These are phyloP conservation scores for Colletotrichum caudatum DNA, from an alignment of 2,329 filamentous ascomycete species.

Conservation along the genomic window DNA sequence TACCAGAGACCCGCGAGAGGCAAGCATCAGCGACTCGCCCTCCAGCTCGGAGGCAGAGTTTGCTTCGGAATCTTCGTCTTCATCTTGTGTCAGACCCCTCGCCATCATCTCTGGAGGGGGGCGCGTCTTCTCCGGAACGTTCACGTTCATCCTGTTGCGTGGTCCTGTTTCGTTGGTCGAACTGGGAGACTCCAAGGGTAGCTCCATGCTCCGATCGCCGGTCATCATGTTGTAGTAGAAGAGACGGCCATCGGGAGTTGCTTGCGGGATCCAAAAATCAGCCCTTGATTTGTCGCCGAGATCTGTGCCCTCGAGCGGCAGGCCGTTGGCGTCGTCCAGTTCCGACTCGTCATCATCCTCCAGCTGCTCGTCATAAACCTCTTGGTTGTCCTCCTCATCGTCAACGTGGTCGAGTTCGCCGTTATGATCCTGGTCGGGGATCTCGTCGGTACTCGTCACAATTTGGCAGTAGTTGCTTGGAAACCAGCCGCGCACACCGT, in stretches of 20 bases:
- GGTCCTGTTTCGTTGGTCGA: conserved; percentile 86
- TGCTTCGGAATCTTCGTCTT: conserved; percentile 88
- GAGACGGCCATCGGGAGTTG: conserved; percentile 89
- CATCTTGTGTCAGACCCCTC: conserved; percentile 81
- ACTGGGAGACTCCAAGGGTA: conserved; percentile 90
- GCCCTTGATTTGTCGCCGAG: conserved; percentile 80
- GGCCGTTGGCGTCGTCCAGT: conserved; percentile 66
- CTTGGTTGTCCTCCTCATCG: conserved; percentile 73
- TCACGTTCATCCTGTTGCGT: conserved; percentile 87
- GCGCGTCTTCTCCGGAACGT: conserved; percentile 88
- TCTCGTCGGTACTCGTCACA: conserved; percentile 80
- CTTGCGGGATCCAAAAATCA: conserved; percentile 98
- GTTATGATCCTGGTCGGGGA: conserved; percentile 71
- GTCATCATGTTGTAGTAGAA: conserved; percentile 99
- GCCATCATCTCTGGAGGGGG: conserved; percentile 94
- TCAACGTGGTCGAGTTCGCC: conserved; percentile 65
- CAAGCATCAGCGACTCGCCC: conserved; percentile 76
- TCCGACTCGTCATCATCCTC: conserved; percentile 76
- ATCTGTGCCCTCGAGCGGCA: conserved; percentile 77
- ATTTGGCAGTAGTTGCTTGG: conserved; percentile 98
- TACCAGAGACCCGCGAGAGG: conserved; percentile 77
- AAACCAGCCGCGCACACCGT: conserved; percentile 97
- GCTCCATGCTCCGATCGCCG: conserved; percentile 91
- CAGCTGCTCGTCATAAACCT: conserved; percentile 74
- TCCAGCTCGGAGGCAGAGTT: conserved; percentile 89